phyloP scores from a whole-genome alignment of 768 basidiomycete genomes.

The Goffeauzyma gilvescens region DNA sequence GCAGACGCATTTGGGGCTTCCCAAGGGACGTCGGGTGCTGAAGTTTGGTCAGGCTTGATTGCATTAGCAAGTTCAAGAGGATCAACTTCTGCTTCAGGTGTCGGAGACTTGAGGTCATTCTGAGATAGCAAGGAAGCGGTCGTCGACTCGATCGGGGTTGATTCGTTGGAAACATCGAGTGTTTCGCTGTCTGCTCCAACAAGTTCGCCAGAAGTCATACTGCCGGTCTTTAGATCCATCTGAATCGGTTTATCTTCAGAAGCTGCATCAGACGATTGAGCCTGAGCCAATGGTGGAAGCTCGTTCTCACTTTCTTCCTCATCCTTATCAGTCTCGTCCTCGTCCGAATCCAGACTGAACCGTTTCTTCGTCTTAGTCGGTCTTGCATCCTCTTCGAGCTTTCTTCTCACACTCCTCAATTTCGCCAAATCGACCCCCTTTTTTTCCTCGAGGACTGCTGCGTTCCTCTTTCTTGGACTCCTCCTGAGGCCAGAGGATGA shows the following conservation, averaged over 20 bases:
- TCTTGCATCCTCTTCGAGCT: not conserved
- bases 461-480: not conserved
- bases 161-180: no score
- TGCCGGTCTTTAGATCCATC: no score
- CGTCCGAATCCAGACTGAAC: slow-evolving; percentile 5
- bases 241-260: no score
- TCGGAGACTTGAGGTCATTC: no score
- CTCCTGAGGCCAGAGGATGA: not conserved
- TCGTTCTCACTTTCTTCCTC: not conserved
- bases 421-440: not conserved
- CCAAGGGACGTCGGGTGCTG: not conserved
- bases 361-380: not conserved
- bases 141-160: not conserved
- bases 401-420: not conserved
- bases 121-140: not conserved
- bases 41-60: not conserved
- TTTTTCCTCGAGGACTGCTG: not conserved
- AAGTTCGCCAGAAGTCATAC: no score
- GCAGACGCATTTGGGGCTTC: not conserved
- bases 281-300: no score
- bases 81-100: no score
- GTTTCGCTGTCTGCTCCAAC: no score
- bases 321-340: not conserved
- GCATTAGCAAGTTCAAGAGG: not conserved
- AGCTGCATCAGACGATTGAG: no score